Conservation (phyloP, 345 rosid species). For the Trapa incisa region DNA sequence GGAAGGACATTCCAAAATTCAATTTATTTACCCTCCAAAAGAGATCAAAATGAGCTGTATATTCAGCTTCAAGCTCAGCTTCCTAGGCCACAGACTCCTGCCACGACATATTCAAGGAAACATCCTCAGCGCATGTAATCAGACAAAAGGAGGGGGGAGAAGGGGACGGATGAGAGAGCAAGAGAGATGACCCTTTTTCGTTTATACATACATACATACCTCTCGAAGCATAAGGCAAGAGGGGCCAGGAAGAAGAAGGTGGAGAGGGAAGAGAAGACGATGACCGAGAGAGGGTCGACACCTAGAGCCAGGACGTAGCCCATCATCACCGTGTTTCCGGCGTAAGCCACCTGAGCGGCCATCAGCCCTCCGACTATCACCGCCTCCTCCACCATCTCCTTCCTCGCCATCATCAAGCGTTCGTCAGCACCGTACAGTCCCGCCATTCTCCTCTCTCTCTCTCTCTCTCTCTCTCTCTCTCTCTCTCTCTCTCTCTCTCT, state of each 20-base stretch:
- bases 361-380: slow-evolving; percentile 48
- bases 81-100: slow-evolving; percentile 73
- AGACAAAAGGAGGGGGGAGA: too few species aligned
- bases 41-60: slow-evolving; percentile 59
- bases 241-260: slow-evolving; percentile 68
- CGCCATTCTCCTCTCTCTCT: background rate
- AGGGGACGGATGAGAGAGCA: too few species aligned
- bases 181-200: too few species aligned
- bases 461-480: background rate
- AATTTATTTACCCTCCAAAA: slow-evolving; percentile 62
- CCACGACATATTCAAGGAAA: slow-evolving; percentile 4
- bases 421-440: slow-evolving; percentile 1
- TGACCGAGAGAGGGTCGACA: slow-evolving; percentile 49
- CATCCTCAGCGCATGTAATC: background rate
- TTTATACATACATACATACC: slow-evolving; percentile 16
- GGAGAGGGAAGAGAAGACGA: slow-evolving; percentile 51
- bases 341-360: slow-evolving; percentile 53
- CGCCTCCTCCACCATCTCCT: slow-evolving; percentile 40
- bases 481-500: too few species aligned
- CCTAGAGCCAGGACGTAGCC: slow-evolving; percentile 75
- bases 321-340: slow-evolving; percentile 48
- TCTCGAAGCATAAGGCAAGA: slow-evolving; percentile 57
- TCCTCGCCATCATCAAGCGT: slow-evolving; percentile 13
- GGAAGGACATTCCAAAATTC: background rate
- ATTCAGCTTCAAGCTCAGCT: slow-evolving; percentile 34